Evolutionary conservation across 306 rosid species (phyloP).

Genomic region (Malus sylvestris): DNA sequence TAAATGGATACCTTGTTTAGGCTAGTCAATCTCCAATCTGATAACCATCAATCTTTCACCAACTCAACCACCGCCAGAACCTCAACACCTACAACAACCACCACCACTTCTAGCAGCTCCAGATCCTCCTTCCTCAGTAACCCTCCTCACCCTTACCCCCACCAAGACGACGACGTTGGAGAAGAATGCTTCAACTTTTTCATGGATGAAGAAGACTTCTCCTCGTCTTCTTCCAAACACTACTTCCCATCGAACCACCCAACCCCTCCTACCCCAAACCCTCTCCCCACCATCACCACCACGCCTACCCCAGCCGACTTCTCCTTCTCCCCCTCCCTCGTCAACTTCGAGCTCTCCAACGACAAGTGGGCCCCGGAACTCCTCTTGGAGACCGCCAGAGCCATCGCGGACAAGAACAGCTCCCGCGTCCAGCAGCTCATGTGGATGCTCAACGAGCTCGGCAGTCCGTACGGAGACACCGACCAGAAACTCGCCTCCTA

Average conservation of each 20-base stretch:
- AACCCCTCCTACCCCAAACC: conserved; percentile 19
- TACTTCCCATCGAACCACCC: conserved; percentile 21
- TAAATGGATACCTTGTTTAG: conserved; percentile 98
- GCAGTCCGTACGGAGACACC: conserved; percentile 78
- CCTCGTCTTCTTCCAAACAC: conserved; percentile 83
- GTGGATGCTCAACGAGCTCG: conserved; percentile 94
- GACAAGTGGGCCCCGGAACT: conserved; percentile 61
- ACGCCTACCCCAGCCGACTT: conserved; percentile 11
- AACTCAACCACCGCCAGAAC: conserved; percentile 64
- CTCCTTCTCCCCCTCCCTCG: conserved; percentile 42
- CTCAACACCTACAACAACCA: neutral
- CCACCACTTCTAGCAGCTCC: conserved; percentile 63
- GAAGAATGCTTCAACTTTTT: conserved; percentile 95
- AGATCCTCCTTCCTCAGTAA: conserved; percentile 29
- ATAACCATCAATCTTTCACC: conserved; percentile 59
- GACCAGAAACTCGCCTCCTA: conserved; percentile 75
- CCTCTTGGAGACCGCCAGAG: conserved; percentile 63
- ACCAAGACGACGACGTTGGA: conserved; percentile 33
- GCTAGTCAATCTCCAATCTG: conserved; percentile 57
- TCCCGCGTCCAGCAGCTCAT: conserved; percentile 61
- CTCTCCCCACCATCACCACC: conserved; percentile 7
- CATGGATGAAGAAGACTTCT: conserved; percentile 96
- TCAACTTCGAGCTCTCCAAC: conserved; percentile 49
- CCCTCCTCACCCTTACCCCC: conserved; percentile 32
- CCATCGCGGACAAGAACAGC: conserved; percentile 63